A percentile compares a stretch with the other conserved stretches of the same genome.
These are phyloP conservation scores for Gigaspora rosea DNA, from an alignment of 192 early-diverging fungal species.

Conservation along the genomic window DNA sequence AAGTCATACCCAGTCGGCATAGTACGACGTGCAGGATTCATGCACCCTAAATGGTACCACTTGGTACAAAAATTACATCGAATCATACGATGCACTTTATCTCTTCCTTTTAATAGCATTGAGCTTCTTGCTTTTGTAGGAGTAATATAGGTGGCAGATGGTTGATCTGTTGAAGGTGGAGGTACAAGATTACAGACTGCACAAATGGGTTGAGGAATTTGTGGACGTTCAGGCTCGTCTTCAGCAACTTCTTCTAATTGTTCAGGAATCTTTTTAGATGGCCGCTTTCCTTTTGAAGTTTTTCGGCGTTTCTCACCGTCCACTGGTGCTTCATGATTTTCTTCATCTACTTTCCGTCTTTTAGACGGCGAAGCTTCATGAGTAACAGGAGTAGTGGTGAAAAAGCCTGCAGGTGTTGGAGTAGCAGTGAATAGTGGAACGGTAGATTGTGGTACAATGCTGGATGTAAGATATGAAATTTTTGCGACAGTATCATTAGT, in stretches of 20 bases:
- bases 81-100: conserved; percentile 31
- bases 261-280: background rate
- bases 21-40: conserved; percentile 24
- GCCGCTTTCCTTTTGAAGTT: background rate
- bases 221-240: background rate
- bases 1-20: conserved; percentile 23
- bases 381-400: background rate
- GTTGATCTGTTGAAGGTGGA: background rate
- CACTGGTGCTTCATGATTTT: background rate
- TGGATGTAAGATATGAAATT: background rate
- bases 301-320: background rate
- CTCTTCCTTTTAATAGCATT: conserved; percentile 22
- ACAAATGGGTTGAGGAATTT: conserved; percentile 30
- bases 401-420: background rate
- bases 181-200: background rate
- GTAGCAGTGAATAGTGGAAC: background rate
- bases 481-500: background rate
- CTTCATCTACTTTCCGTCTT: background rate
- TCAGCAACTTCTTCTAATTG: background rate
- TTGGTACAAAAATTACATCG: conserved; percentile 16
- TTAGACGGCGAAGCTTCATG: background rate
- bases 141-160: background rate
- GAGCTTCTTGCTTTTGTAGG: conserved; percentile 5
- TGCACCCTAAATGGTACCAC: conserved; percentile 32
- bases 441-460: background rate